These are phyloP conservation scores for Sherardia arvensis DNA, from an alignment of 257 asterid species.

Conservation along the genomic window DNA sequence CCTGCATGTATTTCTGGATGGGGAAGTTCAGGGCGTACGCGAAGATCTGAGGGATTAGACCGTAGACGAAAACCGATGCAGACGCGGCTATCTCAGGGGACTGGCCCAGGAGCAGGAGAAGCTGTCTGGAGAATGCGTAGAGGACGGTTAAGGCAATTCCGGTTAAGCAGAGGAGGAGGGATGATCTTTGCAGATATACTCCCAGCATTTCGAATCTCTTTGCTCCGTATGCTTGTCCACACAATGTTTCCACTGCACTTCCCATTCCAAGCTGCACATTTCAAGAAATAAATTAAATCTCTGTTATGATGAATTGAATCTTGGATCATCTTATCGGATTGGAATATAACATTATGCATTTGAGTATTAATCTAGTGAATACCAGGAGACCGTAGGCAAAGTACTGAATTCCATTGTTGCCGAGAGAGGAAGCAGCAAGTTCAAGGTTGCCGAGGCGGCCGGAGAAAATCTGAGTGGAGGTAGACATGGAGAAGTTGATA, in stretches of 20 bases:
- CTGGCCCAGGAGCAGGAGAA: slow-evolving; percentile 11
- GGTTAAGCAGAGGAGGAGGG: slow-evolving; percentile 4
- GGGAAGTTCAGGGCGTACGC: slow-evolving; percentile 16
- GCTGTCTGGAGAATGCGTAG: slow-evolving; percentile 8
- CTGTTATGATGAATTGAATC: too few species aligned
- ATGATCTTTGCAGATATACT: slow-evolving; percentile 17
- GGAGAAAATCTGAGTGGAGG: slow-evolving; percentile 26
- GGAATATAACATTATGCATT: too few species aligned
- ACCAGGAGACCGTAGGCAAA: slow-evolving; percentile 33
- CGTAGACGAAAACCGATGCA: slow-evolving; percentile 7
- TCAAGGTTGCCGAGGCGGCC: slow-evolving; percentile 34
- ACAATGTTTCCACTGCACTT: slow-evolving; percentile 17
- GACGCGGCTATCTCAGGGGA: slow-evolving; percentile 9
- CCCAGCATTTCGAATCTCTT: slow-evolving; percentile 15
- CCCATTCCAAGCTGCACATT: slow-evolving; percentile 15
- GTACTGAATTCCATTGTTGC: slow-evolving; percentile 23
- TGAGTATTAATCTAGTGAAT: too few species aligned
- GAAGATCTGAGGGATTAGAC: slow-evolving; percentile 19
- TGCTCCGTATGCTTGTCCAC: slow-evolving; percentile 22
- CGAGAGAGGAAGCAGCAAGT: slow-evolving; percentile 35
- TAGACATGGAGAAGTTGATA: slow-evolving; percentile 24
- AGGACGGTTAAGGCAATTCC: slow-evolving; percentile 4
- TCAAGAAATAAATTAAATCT: too few species aligned
- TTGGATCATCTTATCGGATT: too few species aligned
- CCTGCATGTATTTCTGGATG: slow-evolving; percentile 14